Percentiles rank a stretch among this genome's conserved stretches.
Conservation (phyloP, 169 alveolate species). For the Cryptosporidium bovis region DNA sequence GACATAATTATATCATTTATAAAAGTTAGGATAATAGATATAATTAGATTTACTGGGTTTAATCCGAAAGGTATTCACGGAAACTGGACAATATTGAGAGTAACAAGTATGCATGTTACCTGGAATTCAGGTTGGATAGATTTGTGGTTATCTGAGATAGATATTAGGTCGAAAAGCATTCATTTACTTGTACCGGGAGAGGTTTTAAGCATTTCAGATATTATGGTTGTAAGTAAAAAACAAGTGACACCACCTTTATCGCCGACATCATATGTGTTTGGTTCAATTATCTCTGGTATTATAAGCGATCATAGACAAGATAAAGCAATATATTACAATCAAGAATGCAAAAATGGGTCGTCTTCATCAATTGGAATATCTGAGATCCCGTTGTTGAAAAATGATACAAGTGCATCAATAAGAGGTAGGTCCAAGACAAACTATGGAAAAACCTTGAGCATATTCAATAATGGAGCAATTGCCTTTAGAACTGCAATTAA, state of each 20-base stretch:
- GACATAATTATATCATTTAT: conserved; percentile 23
- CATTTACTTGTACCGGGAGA: conserved; percentile 65
- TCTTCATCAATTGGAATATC: too few species aligned
- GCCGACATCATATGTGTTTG: conserved; percentile 11
- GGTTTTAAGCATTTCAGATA: conserved; percentile 49
- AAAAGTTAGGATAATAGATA: conserved; percentile 45
- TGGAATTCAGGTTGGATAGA: conserved; percentile 74
- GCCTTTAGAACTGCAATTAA: conserved; percentile 13
- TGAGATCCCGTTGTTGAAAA: not conserved
- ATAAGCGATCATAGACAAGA: not conserved
- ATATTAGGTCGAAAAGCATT: conserved; percentile 33
- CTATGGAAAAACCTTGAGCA: conserved; percentile 1
- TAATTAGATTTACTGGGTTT: conserved; percentile 24
- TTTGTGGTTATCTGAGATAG: conserved; percentile 55
- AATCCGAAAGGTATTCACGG: conserved; percentile 49
- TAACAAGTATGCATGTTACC: conserved; percentile 15
- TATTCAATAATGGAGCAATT: conserved; percentile 36
- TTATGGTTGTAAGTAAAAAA: not conserved
- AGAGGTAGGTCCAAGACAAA: not conserved
- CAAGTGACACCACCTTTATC: conserved; percentile 1
- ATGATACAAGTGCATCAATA: not conserved
- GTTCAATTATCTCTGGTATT: not conserved
- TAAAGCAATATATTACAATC: conserved; percentile 7
- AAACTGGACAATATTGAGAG: conserved; percentile 41
- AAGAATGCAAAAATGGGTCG: too few species aligned